Evolutionary conservation across 129 eudicot genomes (phyloP).

Genomic region (Arctium lappa): DNA sequence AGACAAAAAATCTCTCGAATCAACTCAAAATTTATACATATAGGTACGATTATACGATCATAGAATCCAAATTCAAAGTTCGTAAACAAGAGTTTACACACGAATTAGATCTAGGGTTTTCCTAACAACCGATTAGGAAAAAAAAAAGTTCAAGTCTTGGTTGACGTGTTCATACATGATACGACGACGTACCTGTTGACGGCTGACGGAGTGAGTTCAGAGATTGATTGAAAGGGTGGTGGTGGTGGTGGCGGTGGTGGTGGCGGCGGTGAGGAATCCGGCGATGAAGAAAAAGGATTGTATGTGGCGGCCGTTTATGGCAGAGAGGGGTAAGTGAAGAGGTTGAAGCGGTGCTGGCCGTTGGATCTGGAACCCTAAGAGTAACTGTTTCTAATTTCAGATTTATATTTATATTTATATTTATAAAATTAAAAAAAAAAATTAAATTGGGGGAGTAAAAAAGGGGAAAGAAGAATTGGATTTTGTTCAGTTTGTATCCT

Average conservation of each 20-base stretch:
- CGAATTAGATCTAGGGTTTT: constrained; percentile 14
- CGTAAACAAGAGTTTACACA: neutral
- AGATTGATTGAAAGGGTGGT: neutral
- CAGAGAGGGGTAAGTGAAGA: constrained; percentile 20
- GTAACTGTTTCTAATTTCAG: constrained; percentile 14
- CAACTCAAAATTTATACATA: constrained; percentile 4
- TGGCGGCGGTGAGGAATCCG: constrained; percentile 16
- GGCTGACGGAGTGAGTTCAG: constrained; percentile 1
- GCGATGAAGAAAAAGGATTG: neutral
- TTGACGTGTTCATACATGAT: constrained; percentile 6
- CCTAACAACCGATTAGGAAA: neutral
- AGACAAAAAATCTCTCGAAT: neutral
- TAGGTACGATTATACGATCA: neutral
- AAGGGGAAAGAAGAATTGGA: neutral
- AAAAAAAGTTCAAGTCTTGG: constrained; percentile 3
- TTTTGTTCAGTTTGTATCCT: neutral
- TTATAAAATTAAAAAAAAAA: neutral
- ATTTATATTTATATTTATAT: neutral
- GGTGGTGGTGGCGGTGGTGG: constrained; percentile 10
- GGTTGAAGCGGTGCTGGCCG: constrained; percentile 28
- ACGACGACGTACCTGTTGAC: constrained; percentile 17
- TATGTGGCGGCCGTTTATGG: constrained; percentile 28
- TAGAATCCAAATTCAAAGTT: neutral
- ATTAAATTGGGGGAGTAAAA: neutral
- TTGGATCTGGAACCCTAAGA: constrained; percentile 33